phyloP scores from a whole-genome alignment of 768 basidiomycete genomes.

The Calocybe indica region DNA sequence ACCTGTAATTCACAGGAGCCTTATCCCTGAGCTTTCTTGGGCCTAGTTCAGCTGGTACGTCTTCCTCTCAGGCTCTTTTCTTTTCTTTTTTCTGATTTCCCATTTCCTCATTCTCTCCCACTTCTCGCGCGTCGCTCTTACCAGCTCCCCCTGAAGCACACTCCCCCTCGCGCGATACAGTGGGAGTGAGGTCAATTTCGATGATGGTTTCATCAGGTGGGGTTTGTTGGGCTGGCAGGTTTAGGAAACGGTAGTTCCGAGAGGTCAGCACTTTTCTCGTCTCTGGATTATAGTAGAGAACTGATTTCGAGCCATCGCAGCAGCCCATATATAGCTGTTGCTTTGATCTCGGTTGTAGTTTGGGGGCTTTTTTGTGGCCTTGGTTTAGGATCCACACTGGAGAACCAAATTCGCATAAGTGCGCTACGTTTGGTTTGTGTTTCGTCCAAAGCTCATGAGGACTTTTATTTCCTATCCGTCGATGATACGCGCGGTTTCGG shows the following conservation, averaged over 20 bases:
- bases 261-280: not conserved
- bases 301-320: not conserved
- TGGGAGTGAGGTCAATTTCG: not conserved
- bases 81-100: too few species aligned
- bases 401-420: conserved; percentile 13
- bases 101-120: too few species aligned
- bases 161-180: conserved; percentile 1
- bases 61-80: too few species aligned
- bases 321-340: conserved; percentile 24
- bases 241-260: not conserved
- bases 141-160: not conserved
- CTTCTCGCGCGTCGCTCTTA: too few species aligned
- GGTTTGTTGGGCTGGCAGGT: not conserved
- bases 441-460: conserved; percentile 16
- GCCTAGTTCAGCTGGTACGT: too few species aligned
- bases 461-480: conserved; percentile 12
- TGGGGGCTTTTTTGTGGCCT: not conserved
- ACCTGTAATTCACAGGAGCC: too few species aligned
- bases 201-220: not conserved
- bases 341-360: not conserved
- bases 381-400: conserved; percentile 1
- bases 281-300: not conserved
- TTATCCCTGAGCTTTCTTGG: too few species aligned
- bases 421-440: conserved; percentile 17
- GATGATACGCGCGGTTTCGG: conserved; percentile 13